Conservation (phyloP, 2,329 filamentous ascomycete species). For the Zymoseptoria ardabiliae region DNA sequence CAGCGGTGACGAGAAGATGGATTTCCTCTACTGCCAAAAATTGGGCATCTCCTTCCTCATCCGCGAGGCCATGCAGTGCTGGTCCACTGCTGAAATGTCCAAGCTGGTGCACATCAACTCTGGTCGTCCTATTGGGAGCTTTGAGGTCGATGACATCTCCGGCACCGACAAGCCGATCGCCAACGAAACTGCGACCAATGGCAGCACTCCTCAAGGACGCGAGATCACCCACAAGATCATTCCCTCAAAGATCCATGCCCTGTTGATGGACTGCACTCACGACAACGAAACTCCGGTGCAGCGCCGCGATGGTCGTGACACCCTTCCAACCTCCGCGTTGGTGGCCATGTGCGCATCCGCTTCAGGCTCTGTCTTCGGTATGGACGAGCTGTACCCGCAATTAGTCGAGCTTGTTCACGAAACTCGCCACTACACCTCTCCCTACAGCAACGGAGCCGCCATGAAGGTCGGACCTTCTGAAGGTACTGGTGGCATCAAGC, state of each 20-base stretch:
- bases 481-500: conserved; percentile 86
- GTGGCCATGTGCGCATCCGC: conserved; percentile 95
- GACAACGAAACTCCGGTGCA: conserved; percentile 96
- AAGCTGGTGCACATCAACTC: conserved; percentile 88
- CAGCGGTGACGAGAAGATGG: conserved; percentile 89
- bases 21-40: conserved; percentile 90
- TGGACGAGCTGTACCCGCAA: conserved; percentile 91
- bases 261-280: conserved; percentile 99
- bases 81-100: conserved; percentile 89
- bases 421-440: conserved; percentile 71
- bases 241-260: conserved; percentile 78
- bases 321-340: conserved; percentile 84
- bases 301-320: conserved; percentile 89
- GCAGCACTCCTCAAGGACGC: conserved; percentile 33
- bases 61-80: conserved; percentile 96
- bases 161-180: conserved; percentile 45
- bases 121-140: conserved; percentile 90
- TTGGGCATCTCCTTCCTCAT: conserved; percentile 88
- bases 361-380: conserved; percentile 93
- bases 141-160: conserved; percentile 82
- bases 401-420: conserved; percentile 91
- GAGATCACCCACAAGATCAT: conserved; percentile 76
- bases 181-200: conserved; percentile 26
- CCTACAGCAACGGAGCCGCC: conserved; percentile 54
- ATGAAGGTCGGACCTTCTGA: conserved; percentile 63